A percentile compares a stretch with the other conserved stretches of the same genome.
These are phyloP conservation scores for Eragrostis nindensis DNA, from an alignment of 176 grass and related monocot species.

Conservation along the genomic window DNA sequence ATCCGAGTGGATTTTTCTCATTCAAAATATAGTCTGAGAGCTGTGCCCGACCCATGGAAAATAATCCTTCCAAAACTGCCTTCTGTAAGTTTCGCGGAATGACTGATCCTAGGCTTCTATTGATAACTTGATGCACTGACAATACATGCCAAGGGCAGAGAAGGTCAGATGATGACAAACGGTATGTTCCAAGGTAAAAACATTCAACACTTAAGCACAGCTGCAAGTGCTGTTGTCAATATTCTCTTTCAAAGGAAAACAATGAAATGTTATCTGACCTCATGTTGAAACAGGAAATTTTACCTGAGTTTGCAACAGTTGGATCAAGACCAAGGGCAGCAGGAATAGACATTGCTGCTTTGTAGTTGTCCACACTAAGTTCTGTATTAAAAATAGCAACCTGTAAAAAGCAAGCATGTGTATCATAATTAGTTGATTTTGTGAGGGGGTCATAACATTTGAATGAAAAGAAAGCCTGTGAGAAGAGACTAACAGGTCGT, in stretches of 20 bases:
- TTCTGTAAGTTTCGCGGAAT: constrained; percentile 75
- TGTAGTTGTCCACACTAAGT: constrained; percentile 89
- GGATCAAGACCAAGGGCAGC: constrained; percentile 90
- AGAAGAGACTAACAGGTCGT: constrained; percentile 63
- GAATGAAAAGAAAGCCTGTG: constrained; percentile 25
- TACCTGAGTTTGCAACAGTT: constrained; percentile 92
- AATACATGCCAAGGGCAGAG: constrained; percentile 28
- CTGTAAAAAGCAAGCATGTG: constrained; percentile 58
- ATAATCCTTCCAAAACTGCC: constrained; percentile 70
- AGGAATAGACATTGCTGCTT: constrained; percentile 95
- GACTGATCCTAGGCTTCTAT: constrained; percentile 67
- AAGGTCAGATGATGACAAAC: background rate
- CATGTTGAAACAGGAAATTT: constrained; percentile 1
- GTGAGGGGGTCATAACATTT: constrained; percentile 7
- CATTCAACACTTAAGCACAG: too few species aligned
- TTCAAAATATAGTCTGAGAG: constrained; percentile 89
- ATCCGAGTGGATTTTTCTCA: constrained; percentile 81
- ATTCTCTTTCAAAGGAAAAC: constrained; percentile 7
- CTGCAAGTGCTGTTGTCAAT: too few species aligned
- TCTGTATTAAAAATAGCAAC: constrained; percentile 91
- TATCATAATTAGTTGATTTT: constrained; percentile 29
- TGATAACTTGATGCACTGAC: constrained; percentile 82
- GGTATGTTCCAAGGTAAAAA: background rate
- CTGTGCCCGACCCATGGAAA: constrained; percentile 82
- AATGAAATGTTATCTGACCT: constrained; percentile 11